Conservation (phyloP, 257 asterid species). For the Gentiana straminea region DNA sequence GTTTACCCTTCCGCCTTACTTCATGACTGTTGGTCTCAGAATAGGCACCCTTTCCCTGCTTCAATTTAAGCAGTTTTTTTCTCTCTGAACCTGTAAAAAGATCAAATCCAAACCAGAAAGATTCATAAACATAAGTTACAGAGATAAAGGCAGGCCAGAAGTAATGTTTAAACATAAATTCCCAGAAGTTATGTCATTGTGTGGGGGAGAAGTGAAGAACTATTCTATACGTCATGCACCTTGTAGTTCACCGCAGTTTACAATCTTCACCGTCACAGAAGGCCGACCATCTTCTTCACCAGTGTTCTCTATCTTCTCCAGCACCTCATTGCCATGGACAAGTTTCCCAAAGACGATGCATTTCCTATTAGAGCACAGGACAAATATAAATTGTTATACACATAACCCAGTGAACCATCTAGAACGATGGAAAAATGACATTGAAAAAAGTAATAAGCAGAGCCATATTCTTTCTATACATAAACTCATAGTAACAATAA, state of each 20-base stretch:
- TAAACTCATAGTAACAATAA: too few relatives aligned
- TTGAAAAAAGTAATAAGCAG: too few relatives aligned
- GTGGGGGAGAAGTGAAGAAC: not conserved
- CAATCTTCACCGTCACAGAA: slow-evolving; percentile 79
- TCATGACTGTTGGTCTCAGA: too few relatives aligned
- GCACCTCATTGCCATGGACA: slow-evolving; percentile 65
- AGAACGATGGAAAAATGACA: not conserved
- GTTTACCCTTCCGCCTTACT: slow-evolving; percentile 30
- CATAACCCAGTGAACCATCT: too few relatives aligned
- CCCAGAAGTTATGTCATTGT: too few relatives aligned
- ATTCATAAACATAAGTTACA: not conserved
- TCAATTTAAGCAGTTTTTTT: slow-evolving; percentile 31
- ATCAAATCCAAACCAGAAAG: slow-evolving; percentile 4
- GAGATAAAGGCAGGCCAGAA: not conserved
- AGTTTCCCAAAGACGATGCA: slow-evolving; percentile 82
- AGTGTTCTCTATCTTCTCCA: slow-evolving; percentile 78
- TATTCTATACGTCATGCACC: slow-evolving; percentile 21
- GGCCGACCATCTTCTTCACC: slow-evolving; percentile 87
- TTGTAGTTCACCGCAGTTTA: slow-evolving; percentile 76
- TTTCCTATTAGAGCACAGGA: slow-evolving; percentile 48
- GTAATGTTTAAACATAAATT: not conserved
- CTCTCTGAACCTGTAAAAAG: slow-evolving; percentile 31
- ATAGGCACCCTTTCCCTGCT: slow-evolving; percentile 8
- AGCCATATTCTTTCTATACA: too few relatives aligned
- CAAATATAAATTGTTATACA: slow-evolving; percentile 1